Evolutionary conservation across 345 rosid genomes (phyloP).

Genomic region (Eucalyptus fibrosa): DNA sequence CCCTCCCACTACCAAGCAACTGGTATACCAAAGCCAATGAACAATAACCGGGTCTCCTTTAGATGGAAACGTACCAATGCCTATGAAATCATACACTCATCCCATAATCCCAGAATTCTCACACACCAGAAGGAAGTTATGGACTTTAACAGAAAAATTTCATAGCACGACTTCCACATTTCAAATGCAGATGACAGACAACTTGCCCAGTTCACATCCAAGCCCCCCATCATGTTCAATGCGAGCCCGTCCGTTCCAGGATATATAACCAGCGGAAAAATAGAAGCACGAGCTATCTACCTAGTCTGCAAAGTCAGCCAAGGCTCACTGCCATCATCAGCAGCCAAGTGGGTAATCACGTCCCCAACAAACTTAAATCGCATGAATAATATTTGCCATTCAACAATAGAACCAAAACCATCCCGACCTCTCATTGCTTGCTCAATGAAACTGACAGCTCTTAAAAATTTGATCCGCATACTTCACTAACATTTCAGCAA

Average conservation of each 20-base stretch:
- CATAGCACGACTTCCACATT: neutral
- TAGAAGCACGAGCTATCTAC: neutral
- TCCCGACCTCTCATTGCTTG: neutral
- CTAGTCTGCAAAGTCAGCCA: neutral
- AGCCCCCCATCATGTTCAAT: neutral
- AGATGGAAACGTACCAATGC: neutral
- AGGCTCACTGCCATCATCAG: neutral
- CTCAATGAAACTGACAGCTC: neutral
- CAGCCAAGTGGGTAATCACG: fast-evolving
- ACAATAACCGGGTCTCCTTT: neutral
- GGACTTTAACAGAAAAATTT: neutral
- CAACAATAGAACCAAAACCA: neutral
- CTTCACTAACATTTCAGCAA: neutral
- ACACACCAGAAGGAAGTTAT: fast-evolving
- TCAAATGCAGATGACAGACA: neutral
- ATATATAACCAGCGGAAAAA: neutral
- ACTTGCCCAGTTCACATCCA: neutral
- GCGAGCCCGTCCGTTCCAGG: fast-evolving
- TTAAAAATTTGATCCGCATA: neutral
- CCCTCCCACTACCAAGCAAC: neutral
- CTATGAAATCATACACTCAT: neutral
- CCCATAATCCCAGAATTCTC: neutral
- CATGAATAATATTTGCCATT: neutral
- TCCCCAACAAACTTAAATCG: neutral
- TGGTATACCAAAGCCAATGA: neutral